These are phyloP conservation scores for Graphilbum sp. DNA, from an alignment of 2,329 filamentous ascomycete genomes.

Conservation along the genomic window DNA sequence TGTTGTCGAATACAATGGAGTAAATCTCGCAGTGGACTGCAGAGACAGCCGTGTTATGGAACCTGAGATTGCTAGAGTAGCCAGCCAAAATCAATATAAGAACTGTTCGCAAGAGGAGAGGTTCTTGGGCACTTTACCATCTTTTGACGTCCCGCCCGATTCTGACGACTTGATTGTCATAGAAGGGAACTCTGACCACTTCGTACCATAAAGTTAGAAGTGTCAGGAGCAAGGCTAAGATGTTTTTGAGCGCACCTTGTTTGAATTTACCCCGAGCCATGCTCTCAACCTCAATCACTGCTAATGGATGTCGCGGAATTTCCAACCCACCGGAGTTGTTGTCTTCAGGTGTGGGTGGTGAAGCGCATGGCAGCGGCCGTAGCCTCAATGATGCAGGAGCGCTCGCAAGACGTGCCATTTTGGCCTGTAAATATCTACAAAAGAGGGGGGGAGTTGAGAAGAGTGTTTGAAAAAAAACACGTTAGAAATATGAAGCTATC, in stretches of 20 bases:
- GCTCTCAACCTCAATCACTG: constrained; percentile 5
- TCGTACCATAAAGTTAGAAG: neutral
- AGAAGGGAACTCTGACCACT: constrained; percentile 8
- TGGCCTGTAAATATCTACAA: neutral
- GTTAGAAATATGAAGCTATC: too few species aligned
- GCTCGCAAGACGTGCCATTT: neutral
- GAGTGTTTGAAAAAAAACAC: too few species aligned
- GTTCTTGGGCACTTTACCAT: too few species aligned
- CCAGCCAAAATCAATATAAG: neutral
- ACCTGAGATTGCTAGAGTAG: constrained; percentile 19
- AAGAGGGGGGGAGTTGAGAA: neutral
- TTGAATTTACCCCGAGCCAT: constrained; percentile 6
- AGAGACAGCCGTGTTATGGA: constrained; percentile 28
- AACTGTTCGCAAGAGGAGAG: too few species aligned
- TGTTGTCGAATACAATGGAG: constrained; percentile 30
- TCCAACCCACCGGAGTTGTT: too few species aligned
- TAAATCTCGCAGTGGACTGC: constrained; percentile 40
- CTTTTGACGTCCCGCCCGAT: constrained; percentile 15
- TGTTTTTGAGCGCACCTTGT: constrained; percentile 6
- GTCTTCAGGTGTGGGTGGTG: too few species aligned
- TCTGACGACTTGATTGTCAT: constrained; percentile 6
- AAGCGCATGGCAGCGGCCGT: neutral
- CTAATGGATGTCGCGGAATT: neutral
- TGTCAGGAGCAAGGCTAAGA: too few species aligned
- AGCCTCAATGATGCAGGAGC: neutral